Percentiles rank a stretch among this genome's conserved stretches.
These are phyloP conservation scores for Colletotrichum kahawae DNA, from an alignment of 2,329 filamentous ascomycete genomes.

Conservation along the genomic window DNA sequence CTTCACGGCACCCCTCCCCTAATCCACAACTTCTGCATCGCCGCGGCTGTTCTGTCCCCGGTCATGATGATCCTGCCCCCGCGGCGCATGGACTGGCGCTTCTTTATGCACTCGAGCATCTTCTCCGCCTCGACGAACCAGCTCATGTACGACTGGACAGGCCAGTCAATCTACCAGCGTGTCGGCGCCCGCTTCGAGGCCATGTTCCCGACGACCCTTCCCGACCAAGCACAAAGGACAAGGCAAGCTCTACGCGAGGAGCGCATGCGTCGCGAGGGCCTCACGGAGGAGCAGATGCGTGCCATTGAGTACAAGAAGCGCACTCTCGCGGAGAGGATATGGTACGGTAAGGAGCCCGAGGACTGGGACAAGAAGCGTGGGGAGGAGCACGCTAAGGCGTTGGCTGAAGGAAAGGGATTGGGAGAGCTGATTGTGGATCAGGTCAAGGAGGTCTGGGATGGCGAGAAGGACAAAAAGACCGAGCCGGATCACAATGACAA, in stretches of 20 bases:
- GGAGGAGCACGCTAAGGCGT: conserved; percentile 55
- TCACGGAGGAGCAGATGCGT: conserved; percentile 27
- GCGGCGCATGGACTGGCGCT: conserved; percentile 55
- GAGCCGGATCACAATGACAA: conserved; percentile 20
- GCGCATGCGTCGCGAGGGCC: conserved; percentile 25
- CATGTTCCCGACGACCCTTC: conserved; percentile 58
- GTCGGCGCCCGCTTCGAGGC: conserved; percentile 47
- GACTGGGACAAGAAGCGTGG: conserved; percentile 60
- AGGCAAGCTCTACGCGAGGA: conserved; percentile 47
- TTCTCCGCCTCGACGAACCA: conserved; percentile 60
- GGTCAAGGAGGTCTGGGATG: conserved; percentile 57
- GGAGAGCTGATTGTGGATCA: conserved; percentile 62
- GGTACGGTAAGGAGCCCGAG: conserved; percentile 63
- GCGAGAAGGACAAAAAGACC: conserved; percentile 25
- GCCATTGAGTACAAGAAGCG: conserved; percentile 29
- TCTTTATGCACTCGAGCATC: conserved; percentile 52
- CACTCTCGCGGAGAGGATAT: conserved; percentile 50
- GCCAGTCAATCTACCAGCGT: conserved; percentile 55
- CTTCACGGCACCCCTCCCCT: conserved; percentile 32
- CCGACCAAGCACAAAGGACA: conserved; percentile 57
- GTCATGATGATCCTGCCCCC: conserved; percentile 57
- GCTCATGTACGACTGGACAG: conserved; percentile 62
- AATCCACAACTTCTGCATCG: conserved; percentile 54
- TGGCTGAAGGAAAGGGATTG: conserved; percentile 61
- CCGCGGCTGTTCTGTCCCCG: conserved; percentile 51